Conservation (phyloP, 768 basidiomycete species). For the Chalciporus sphaerocephalus region DNA sequence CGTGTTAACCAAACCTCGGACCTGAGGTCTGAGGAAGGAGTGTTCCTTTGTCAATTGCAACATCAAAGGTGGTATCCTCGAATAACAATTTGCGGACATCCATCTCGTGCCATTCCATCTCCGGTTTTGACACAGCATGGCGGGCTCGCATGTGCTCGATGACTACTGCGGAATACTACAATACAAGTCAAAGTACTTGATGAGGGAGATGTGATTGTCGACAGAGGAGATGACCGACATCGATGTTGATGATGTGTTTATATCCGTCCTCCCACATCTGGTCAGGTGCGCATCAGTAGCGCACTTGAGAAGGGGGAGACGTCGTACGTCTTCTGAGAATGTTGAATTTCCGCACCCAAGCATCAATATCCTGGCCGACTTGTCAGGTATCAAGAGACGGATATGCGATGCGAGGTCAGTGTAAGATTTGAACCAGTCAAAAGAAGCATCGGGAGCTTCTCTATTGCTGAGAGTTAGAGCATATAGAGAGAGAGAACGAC, state of each 20-base stretch:
- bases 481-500: not conserved
- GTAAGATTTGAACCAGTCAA: constrained; percentile 89
- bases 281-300: constrained; percentile 3
- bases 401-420: constrained; percentile 62
- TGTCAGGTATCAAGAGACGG: constrained; percentile 58
- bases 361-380: constrained; percentile 61
- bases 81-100: constrained; percentile 71
- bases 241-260: constrained; percentile 71
- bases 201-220: not conserved
- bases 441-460: constrained; percentile 53
- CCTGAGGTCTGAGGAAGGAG: not conserved
- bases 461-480: constrained; percentile 32
- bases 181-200: constrained; percentile 4
- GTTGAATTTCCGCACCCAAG: constrained; percentile 84
- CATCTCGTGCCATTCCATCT: constrained; percentile 84
- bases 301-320: not conserved
- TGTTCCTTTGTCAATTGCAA: constrained; percentile 79
- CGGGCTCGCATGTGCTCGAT: constrained; percentile 68
- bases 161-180: constrained; percentile 69
- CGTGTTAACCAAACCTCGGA: not conserved
- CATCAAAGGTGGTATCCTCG: constrained; percentile 56
- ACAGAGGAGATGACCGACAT: constrained; percentile 44
- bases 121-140: constrained; percentile 47
- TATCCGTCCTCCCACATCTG: constrained; percentile 90
- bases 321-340: constrained; percentile 67